Evolutionary conservation across 2,329 filamentous ascomycete genomes (phyloP), one percentile per base, ranked within the genome.

Genomic region (Penicillium sp.): DNA sequence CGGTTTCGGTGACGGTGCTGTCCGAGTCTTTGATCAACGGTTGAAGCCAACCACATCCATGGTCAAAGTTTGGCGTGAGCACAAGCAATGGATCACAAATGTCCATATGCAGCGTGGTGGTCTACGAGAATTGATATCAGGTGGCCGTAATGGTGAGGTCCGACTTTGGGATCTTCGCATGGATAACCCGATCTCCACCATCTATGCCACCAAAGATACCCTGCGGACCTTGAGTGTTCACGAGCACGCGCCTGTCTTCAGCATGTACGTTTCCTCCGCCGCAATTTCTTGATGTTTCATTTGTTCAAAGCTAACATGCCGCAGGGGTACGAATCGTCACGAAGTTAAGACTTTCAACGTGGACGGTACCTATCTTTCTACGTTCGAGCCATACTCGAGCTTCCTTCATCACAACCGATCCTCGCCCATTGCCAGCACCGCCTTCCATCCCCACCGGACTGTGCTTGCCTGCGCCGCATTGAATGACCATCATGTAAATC

Each of bases 61-160:
- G 92, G 89, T 97, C 53, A 90, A 89, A 75, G 92, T 93, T 64
- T 99, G 94, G 93, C 94, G 95, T 71, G 91, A 97, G 67, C 93
- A 97, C 69, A 87, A 88, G 58, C 90, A 95, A 66, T 99, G 94
- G 94, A 88, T 99, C 73, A 92, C 92, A 67, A 94, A 90, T 64
- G 91, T 96, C 14, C 94, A 97, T 71, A 92, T 99, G 85, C 94
- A 99, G 75, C 89, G 94, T 42, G 94, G 94, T 58, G 94, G 94
- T 2, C 87, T 96, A 74, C 84, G 94, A 56, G 94, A 99, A 74
- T 82, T 99, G 40, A 81, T 99, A 51, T 93, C 89, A 42, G 94
- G 92, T 20, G 95, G 92, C 70, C 85, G 91, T 45, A 94, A 96
- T 68, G 94, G 94, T 59, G 94, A 94, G 70, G 89, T 99, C 61